Evolutionary conservation across 140 eudicot genomes (phyloP), one percentile per base, ranked within the genome.

Genomic region (Ambrosia hybrid): DNA sequence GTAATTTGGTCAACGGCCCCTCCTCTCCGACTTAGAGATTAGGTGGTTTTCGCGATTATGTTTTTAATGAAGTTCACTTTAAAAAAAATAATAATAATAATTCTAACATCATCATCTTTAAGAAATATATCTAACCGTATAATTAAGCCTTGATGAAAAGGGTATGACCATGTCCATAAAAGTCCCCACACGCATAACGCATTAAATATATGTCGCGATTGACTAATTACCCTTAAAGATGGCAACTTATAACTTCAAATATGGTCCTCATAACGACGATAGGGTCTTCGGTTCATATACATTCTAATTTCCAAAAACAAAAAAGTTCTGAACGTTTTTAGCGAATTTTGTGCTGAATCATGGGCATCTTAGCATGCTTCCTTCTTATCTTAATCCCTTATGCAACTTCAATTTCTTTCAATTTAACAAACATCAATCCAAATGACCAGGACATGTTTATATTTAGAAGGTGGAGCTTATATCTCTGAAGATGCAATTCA

Each of bases 331-430:
- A 36, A 63, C 5, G 6, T 21, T 63, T 38, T 63, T 39, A 63
- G 13, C 51, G n/a, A 38, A 21, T 63, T 63, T 38, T 17, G 11
- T 62, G 68, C 69, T 14, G 69, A 8, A 64, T 64, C 75, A 55
- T 70, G 75, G 14, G 1, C 55, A 38, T 70, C 55, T 15, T 70
- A 55, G 48, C 61, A 17, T 53, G 65, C 51, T 70, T 70, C 51
- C 51, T 55, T 56, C 4, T 70, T 2, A 15, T 37, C 9, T 16
- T 70, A 14, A 37, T 70, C 53, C 55, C 39, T 14, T 70, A 55
- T 41, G 41, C 75, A 55, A 3, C 51, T 5, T 56, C 65, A 2
- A 56, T 71, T 39, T 37, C 75, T 56, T 71, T 71, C 66, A 39
- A 17, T 71, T 57, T 71, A 1, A 39, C 75, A 56, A 56, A 56